A percentile compares a stretch with the other conserved stretches of the same genome.
These are phyloP conservation scores for Colletotrichum costaricense DNA, from an alignment of 2,329 filamentous ascomycete genomes.

Conservation along the genomic window DNA sequence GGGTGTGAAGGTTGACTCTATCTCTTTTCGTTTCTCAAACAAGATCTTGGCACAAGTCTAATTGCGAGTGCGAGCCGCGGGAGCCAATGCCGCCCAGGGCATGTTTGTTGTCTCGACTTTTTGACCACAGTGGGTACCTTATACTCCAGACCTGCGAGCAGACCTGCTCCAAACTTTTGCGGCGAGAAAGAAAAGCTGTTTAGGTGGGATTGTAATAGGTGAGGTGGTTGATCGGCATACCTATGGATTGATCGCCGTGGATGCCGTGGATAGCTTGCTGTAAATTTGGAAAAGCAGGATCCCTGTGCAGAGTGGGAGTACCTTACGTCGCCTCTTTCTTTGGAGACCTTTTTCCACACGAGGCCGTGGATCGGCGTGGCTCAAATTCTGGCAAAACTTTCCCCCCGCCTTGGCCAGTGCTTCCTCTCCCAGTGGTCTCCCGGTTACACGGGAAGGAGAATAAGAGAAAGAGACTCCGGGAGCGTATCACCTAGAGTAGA, in stretches of 20 bases:
- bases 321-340: no score
- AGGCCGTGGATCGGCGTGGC: background rate
- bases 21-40: background rate
- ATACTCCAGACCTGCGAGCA: background rate
- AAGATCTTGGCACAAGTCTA: background rate
- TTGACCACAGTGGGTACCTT: no score
- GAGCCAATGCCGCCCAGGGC: background rate
- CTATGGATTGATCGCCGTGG: no score
- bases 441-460: background rate
- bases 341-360: no score
- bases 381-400: background rate
- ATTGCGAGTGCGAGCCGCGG: background rate
- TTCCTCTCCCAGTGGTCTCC: no score
- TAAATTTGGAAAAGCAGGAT: no score
- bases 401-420: slow-evolving; percentile 2
- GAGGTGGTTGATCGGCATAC: no score
- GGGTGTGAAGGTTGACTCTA: background rate
- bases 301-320: no score
- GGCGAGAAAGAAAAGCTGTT: no score
- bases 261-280: no score
- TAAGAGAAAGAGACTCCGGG: background rate
- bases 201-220: no score
- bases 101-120: background rate
- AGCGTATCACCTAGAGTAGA: background rate
- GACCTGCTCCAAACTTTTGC: no score